Evolutionary conservation across 352 stramenopile species (phyloP), one percentile per base, ranked within the genome.

Genomic region (Pythium sukuiense): DNA sequence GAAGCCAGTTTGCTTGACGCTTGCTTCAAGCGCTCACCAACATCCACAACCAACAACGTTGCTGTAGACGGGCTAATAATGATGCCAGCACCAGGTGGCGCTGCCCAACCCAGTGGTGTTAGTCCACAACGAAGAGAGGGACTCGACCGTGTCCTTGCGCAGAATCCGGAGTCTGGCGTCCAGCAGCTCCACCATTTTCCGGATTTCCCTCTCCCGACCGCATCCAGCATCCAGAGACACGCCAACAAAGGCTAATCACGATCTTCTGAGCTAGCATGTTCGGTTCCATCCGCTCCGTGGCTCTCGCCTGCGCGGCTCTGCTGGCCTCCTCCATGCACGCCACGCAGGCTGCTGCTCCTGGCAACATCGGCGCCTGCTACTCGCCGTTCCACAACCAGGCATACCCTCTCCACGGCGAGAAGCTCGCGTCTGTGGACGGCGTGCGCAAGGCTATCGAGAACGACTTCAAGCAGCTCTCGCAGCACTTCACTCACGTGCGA

Each of bases 401-500:
- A 59, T 89, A 90, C 60, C 81, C 79, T 20, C 60, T 88, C 48
- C 68, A 48, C 9, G 81, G 66, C 18, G 63, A 43, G 35, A 43
- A 43, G 35, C 35, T 43, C 35, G 58, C 39, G 18, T 43, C 35
- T 43, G 35, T 33, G 5, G 50, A 67, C 26, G n/a, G 59, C 3
- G 24, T 73, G 8, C 41, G 55, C 18, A 16, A 6, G 14, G 67
- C 67, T 4, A 73, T 73, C 30, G 74, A 85, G 46, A 59, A 70
- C 14, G 79, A 90, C 63, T 78, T 90, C 30, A 53, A 55, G 6
- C 61, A 81, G 24, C 73, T 88, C 33, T 69, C 63, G 32, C 29
- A 80, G 56, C 66, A 76, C 37, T 79, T 88, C 62, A 81, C 71
- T 12, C 72, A 82, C 43, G 74, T 87, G 50, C 80, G 79, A 52